Evolutionary conservation across 805 yeast species (phyloP), one percentile per base, ranked within the genome.

Genomic region (Saitoella complicata): DNA sequence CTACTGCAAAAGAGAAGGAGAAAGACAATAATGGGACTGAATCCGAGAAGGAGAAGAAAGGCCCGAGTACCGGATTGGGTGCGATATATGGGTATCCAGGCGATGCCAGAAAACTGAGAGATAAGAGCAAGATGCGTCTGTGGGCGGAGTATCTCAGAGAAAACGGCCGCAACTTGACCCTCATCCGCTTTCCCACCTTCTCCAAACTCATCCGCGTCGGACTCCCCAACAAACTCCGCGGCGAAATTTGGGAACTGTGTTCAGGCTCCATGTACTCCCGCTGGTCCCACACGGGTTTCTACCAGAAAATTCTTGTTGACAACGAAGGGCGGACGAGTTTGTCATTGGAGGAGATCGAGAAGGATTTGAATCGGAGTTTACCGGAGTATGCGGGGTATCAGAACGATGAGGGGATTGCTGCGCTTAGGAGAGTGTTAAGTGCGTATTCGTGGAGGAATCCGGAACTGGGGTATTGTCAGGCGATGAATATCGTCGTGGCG

Each of bases 341-440:
- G 41, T 97, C 98, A 1, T 79, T 87, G 37, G 98, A 91, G 51
- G 99, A 91, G 56, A 91, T 91, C 49, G 96, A 87, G 58, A 91
- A 93, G 59, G 99, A 91, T 62, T 70, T 91, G 55, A 86, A 88
- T 58, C 70, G 99, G 46, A 87, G 96, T 0, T 62, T 91, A 43
- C 99, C 99, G 0, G 98, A 91, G 60, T 91, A 88, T 59, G 80
- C 91, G 2, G 98, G 95, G 0, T 91, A 86, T 57, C 97, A 91
- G 59, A 70, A 71, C 6, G 71, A 71, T 5, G 93, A 83, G 55
- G 98, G 99, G 5, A 87, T 91, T 39, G 73, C 69, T 42, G 68
- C 95, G 45, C 69, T 91, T 41, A 70, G 98, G 49, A 71, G 94
- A 49, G 97, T 91, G 0, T 69, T 91, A 47, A 80, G 93, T 0